Percentiles rank a stretch among this genome's conserved stretches.
phyloP scores from a whole-genome alignment of 495 filamentous ascomycete species.

The Podospora fimiseda region DNA sequence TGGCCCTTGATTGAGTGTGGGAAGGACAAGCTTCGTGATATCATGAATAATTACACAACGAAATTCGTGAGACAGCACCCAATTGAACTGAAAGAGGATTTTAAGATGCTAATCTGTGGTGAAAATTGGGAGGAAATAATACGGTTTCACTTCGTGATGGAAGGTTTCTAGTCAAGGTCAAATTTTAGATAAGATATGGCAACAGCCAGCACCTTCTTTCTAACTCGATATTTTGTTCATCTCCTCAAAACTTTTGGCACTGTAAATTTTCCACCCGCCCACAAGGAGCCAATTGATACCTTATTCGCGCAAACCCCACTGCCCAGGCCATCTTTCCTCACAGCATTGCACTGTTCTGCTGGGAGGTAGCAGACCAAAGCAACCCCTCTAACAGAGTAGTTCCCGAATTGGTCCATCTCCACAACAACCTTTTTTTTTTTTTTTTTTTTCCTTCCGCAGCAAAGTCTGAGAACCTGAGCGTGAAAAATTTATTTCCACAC shows the following conservation, averaged over 20 bases:
- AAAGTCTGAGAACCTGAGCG: constrained; percentile 17
- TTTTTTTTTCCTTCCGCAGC: constrained; percentile 12
- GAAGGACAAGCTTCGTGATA: no score
- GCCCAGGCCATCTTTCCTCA: constrained; percentile 5
- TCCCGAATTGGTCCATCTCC: constrained; percentile 22
- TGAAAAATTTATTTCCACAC: constrained; percentile 37
- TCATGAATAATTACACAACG: no score
- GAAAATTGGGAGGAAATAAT: no score
- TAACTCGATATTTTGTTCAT: neutral
- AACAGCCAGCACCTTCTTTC: no score
- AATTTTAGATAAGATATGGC: no score
- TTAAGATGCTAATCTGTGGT: no score
- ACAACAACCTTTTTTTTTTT: constrained; percentile 15
- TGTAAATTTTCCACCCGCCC: constrained; percentile 9
- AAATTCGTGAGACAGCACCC: no score
- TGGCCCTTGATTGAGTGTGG: no score
- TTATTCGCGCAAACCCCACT: constrained; percentile 31
- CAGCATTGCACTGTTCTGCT: neutral
- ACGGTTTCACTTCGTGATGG: no score
- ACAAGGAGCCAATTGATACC: no score
- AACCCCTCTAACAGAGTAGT: neutral
- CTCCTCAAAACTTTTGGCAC: neutral
- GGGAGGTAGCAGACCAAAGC: constrained; percentile 3
- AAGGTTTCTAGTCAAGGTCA: no score
- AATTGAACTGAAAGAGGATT: no score